Percentiles rank a stretch among this genome's conserved stretches.
phyloP scores from a whole-genome alignment of 148 eudicot genomes.

The Rhododendron molle region DNA sequence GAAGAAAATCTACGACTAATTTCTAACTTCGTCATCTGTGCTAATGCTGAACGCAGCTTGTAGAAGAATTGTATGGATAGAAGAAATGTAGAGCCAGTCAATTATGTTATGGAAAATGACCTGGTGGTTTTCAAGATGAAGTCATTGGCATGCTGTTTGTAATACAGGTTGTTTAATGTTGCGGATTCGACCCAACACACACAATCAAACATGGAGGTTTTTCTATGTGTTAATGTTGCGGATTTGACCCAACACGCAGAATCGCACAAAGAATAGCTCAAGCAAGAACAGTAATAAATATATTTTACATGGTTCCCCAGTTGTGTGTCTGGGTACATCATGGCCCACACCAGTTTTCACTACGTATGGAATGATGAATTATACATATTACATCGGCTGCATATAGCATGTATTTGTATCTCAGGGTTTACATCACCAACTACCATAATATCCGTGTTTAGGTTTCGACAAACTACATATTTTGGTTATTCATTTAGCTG shows the following conservation, averaged over 20 bases:
- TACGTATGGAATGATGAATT: background rate
- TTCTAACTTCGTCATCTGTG: background rate
- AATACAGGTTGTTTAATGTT: background rate
- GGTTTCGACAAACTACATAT: background rate
- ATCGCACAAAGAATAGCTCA: background rate
- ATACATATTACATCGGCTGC: background rate
- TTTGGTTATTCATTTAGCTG: background rate
- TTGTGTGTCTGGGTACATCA: background rate
- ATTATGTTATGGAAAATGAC: background rate
- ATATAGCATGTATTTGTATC: background rate
- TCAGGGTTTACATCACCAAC: background rate
- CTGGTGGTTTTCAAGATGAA: background rate
- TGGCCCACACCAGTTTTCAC: background rate
- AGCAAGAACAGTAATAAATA: background rate
- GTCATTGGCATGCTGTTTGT: background rate
- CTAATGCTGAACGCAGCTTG: background rate
- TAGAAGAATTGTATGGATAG: background rate
- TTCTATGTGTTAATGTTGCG: background rate
- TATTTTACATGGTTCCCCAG: background rate
- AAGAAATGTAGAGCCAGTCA: slow-evolving; percentile 2
- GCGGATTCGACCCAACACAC: background rate
- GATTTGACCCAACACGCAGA: background rate
- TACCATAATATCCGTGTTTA: background rate
- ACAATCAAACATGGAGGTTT: background rate
- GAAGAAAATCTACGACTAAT: background rate